A percentile compares a stretch with the other conserved stretches of the same genome.
Evolutionary conservation across 225 moss, liverwort and hornwort species (phyloP).

Genomic region (Asterella californica): DNA sequence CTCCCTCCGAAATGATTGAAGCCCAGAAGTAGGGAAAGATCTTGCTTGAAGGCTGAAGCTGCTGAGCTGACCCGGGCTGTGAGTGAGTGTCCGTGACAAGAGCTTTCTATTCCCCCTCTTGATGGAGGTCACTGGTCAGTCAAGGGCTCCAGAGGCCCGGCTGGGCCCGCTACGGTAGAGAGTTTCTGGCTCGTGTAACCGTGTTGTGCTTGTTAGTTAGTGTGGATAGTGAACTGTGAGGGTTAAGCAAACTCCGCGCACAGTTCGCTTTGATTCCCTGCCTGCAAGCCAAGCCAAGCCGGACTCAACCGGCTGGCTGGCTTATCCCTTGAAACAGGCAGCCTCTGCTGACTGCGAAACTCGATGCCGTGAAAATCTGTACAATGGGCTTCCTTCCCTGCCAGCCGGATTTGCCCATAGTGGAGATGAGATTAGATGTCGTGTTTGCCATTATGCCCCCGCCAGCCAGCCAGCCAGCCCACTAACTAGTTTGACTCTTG

Average conservation of each 20-base stretch:
- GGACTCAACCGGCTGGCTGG: neutral
- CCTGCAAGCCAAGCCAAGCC: no score
- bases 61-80: no score
- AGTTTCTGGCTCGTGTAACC: no score
- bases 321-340: constrained; percentile 6
- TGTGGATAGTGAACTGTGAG: no score
- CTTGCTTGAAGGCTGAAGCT: neutral
- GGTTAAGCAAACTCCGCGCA: no score
- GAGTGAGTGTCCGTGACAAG: neutral
- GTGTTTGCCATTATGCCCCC: neutral
- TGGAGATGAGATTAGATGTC: no score
- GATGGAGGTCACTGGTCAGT: no score
- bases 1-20: neutral
- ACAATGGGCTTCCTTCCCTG: neutral
- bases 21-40: neutral
- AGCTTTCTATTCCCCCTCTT: constrained; percentile 3
- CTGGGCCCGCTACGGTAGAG: no score
- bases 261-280: neutral
- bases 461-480: neutral
- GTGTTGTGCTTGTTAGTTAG: no score
- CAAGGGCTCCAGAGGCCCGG: no score
- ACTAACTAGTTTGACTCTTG: neutral
- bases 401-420: neutral
- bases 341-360: neutral
- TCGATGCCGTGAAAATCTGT: constrained; percentile 2